These are phyloP conservation scores for Eimeria necatrix DNA, from an alignment of 169 alveolate genomes.

Conservation along the genomic window DNA sequence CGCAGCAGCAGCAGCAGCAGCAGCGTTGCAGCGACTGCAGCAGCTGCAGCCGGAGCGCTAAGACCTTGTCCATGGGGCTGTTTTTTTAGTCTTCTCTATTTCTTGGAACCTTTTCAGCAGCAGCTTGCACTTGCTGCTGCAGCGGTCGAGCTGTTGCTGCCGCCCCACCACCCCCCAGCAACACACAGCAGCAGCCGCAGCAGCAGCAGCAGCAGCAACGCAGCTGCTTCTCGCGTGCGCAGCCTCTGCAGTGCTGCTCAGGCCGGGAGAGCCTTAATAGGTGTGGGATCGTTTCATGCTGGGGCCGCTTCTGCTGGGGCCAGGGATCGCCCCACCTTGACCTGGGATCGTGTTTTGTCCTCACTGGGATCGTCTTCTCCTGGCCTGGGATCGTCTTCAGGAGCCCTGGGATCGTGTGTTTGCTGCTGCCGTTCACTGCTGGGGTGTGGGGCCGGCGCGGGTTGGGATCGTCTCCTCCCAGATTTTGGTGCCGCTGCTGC, in stretches of 20 bases:
- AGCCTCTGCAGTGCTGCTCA: neutral
- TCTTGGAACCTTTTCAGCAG: too few relatives aligned
- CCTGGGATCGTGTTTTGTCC: neutral
- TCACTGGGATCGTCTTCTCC: neutral
- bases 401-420: neutral
- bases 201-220: conserved; percentile 11
- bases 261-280: too few relatives aligned
- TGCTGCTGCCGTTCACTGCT: neutral
- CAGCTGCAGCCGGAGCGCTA: neutral
- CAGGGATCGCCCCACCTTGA: neutral
- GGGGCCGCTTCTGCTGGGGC: neutral
- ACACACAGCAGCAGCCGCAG: neutral
- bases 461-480: neutral
- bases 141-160: neutral
- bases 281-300: neutral
- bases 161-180: neutral
- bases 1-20: neutral
- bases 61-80: neutral
- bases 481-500: neutral
- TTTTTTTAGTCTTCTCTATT: too few relatives aligned
- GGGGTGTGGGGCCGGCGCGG: too few relatives aligned
- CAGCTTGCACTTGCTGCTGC: too few relatives aligned
- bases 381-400: neutral
- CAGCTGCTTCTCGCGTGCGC: neutral
- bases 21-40: neutral